phyloP scores from a whole-genome alignment of 2,329 filamentous ascomycete species.

The Anisogramma anomala region DNA sequence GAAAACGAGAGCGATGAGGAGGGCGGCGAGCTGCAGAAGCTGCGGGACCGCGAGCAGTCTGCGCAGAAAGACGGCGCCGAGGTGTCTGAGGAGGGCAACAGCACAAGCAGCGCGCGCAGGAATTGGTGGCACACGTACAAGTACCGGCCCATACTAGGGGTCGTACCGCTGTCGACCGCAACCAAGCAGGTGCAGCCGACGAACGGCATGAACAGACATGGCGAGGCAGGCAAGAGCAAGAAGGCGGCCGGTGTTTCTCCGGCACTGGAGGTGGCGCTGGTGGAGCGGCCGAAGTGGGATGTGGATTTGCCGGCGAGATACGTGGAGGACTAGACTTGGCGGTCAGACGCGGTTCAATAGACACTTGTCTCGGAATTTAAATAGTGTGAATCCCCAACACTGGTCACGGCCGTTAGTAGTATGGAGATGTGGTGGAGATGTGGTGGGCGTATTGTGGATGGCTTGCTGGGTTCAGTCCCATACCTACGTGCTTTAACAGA shows the following conservation, averaged over 20 bases:
- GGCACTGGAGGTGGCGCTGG: conserved; percentile 66
- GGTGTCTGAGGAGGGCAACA: conserved; percentile 21
- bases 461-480: too few relatives aligned
- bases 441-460: too few relatives aligned
- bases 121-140: conserved; percentile 76
- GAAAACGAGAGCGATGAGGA: conserved; percentile 28
- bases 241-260: conserved; percentile 16
- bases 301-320: conserved; percentile 65
- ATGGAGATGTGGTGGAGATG: too few relatives aligned
- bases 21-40: conserved; percentile 20
- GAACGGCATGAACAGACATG: conserved; percentile 10
- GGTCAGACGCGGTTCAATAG: not conserved
- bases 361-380: not conserved
- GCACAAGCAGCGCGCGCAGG: conserved; percentile 18
- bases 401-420: too few relatives aligned
- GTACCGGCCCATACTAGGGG: conserved; percentile 83
- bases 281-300: conserved; percentile 80
- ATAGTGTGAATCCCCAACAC: not conserved
- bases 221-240: conserved; percentile 7
- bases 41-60: conserved; percentile 25
- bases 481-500: too few relatives aligned
- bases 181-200: conserved; percentile 20
- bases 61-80: conserved; percentile 25
- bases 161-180: conserved; percentile 34
- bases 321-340: conserved; percentile 28